phyloP scores from a whole-genome alignment of 2,329 filamentous ascomycete species.

The Colletotrichum chlorophyti region DNA sequence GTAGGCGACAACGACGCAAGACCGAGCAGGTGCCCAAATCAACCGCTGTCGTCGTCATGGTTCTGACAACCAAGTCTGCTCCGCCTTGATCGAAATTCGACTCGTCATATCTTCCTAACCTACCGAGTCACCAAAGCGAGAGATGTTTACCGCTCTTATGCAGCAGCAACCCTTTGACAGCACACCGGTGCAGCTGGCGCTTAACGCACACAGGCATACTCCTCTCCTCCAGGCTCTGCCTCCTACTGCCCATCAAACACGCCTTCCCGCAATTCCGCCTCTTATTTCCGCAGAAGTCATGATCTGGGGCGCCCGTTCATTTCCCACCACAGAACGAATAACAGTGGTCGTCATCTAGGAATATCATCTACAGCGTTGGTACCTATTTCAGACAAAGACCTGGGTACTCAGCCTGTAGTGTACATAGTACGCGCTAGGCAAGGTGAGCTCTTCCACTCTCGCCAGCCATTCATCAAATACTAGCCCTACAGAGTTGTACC shows the following conservation, averaged over 20 bases:
- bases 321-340: no score
- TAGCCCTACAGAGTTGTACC: slow-evolving; percentile 19
- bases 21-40: no score
- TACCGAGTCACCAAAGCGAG: background rate
- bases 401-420: no score
- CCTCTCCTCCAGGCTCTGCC: background rate
- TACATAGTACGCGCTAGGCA: no score
- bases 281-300: background rate
- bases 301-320: no score
- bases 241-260: background rate
- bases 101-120: slow-evolving; percentile 9
- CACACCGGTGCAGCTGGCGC: slow-evolving; percentile 26
- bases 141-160: slow-evolving; percentile 4
- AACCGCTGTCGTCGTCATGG: no score
- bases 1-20: no score
- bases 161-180: slow-evolving; percentile 13
- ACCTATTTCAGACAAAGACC: no score
- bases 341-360: no score
- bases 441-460: no score
- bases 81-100: slow-evolving; percentile 12
- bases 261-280: background rate
- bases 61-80: slow-evolving; percentile 8
- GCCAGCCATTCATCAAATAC: background rate
- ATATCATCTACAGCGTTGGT: no score
- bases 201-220: slow-evolving; percentile 10